Evolutionary conservation across 768 basidiomycete species (phyloP), one percentile per base, ranked within the genome.

Genomic region (Kwoniella botswanensis): DNA sequence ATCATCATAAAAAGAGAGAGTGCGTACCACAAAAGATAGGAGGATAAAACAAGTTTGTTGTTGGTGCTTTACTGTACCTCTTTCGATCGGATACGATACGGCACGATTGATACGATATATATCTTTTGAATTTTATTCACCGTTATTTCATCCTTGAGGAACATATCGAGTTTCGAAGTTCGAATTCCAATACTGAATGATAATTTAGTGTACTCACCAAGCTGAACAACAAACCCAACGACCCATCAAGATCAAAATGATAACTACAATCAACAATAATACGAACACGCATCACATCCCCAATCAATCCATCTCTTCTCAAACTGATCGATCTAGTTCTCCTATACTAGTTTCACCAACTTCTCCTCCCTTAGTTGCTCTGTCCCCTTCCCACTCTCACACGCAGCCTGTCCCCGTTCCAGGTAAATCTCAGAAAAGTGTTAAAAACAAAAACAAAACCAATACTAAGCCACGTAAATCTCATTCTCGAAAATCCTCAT

Each of bases 281-380:
- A 12, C 56, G 26, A 5, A 13, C 22, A 22, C 57, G 1, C 26
- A 59, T n/a, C 43, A 41, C 59, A 18, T 43, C 15, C 64, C 35
- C 29, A 65, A 57, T 22, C 64, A 50, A 57, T 42, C 18, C 21
- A 55, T 21, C 9, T 65, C 43, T 41, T 26, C 41, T 26, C 35
- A 18, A 35, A n/a, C 35, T 17, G 53, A 21, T 43, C 35, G 21
- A 15, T 43, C 54, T 2, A 43, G 0, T 15, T 55, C 64, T 6
- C 53, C 55, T 12, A 24, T 57, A 6, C n/a, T 65, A 41, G 54
- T 65, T 15, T 65, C 64, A 24, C 64, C 64, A 2, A 57, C 46
- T 22, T 56, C 64, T 1, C 64, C 64, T 21, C 64, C 64, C 4
- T 24, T 65, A 42, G 41, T 55, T 3, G 64, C 52, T 10, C 3